phyloP scores from a whole-genome alignment of 2,329 filamentous ascomycete species.

The Trichoderma aggressivum region DNA sequence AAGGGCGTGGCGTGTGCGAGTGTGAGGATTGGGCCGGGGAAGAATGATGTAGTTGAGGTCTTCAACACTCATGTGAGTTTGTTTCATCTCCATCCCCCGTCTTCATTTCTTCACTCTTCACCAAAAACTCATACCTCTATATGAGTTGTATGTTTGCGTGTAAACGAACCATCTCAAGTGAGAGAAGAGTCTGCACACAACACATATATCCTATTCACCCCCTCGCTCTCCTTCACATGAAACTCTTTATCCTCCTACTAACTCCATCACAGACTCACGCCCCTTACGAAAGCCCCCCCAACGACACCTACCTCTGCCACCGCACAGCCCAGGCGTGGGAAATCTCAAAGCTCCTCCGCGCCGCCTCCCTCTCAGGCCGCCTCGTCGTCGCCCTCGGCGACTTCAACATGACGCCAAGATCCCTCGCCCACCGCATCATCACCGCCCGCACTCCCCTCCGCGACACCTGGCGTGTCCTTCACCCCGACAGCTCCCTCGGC shows the following conservation, averaged over 20 bases:
- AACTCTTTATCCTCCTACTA: not conserved
- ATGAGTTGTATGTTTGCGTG: not conserved
- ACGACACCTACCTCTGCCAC: constrained; percentile 87
- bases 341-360: constrained; percentile 82
- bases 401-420: constrained; percentile 93
- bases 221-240: not conserved
- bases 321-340: constrained; percentile 93
- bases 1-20: constrained; percentile 86
- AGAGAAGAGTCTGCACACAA: not conserved
- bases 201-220: not conserved
- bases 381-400: constrained; percentile 85
- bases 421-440: constrained; percentile 79
- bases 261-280: constrained; percentile 61
- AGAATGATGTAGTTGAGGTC: constrained; percentile 72
- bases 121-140: not conserved
- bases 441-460: constrained; percentile 71
- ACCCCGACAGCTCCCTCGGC: constrained; percentile 80
- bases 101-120: not conserved
- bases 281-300: constrained; percentile 74
- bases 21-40: constrained; percentile 65
- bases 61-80: constrained; percentile 80
- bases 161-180: not conserved
- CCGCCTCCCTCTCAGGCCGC: constrained; percentile 74
- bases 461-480: constrained; percentile 80
- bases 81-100: not conserved